Conservation (phyloP, 2,329 filamentous ascomycete genomes). For the Aspergillus sp. region DNA sequence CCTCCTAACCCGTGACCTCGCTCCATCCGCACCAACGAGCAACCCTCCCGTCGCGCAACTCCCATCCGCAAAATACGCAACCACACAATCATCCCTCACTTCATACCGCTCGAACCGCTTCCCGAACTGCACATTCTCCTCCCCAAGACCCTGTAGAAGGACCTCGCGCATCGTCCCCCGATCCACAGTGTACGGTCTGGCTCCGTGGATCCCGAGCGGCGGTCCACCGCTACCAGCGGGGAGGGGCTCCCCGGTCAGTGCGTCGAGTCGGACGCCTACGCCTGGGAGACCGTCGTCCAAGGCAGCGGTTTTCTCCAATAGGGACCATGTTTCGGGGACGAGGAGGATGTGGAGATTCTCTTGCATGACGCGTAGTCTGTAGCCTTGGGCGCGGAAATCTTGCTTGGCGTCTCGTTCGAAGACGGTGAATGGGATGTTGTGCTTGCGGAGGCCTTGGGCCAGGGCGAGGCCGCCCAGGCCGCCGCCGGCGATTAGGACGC, state of each 20-base stretch:
- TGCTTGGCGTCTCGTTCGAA: conserved; percentile 39
- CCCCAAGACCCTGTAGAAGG: background rate
- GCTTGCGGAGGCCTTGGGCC: conserved; percentile 39
- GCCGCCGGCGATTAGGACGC: conserved; percentile 40
- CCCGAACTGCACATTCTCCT: background rate
- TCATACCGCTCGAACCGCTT: conserved; percentile 7
- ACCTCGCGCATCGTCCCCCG: conserved; percentile 6
- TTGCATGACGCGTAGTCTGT: conserved; percentile 32
- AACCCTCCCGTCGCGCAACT: conserved; percentile 33
- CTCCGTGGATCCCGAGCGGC: background rate
- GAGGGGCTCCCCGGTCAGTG: background rate
- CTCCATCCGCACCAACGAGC: conserved; percentile 46
- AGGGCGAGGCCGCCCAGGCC: conserved; percentile 40
- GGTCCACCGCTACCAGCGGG: background rate
- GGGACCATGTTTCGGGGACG: conserved; percentile 14
- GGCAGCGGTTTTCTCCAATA: conserved; percentile 26
- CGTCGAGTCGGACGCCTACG: background rate
- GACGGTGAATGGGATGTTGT: conserved; percentile 38
- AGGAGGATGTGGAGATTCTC: background rate
- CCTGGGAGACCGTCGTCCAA: conserved; percentile 1
- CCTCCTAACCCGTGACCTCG: conserved; percentile 38
- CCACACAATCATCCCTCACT: conserved; percentile 12
- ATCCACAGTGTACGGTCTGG: conserved; percentile 1
- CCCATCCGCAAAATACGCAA: conserved; percentile 40
- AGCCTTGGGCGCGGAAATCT: conserved; percentile 41